Evolutionary conservation across 352 stramenopile genomes (phyloP).

Genomic region (Globisporangium acanthophoron): DNA sequence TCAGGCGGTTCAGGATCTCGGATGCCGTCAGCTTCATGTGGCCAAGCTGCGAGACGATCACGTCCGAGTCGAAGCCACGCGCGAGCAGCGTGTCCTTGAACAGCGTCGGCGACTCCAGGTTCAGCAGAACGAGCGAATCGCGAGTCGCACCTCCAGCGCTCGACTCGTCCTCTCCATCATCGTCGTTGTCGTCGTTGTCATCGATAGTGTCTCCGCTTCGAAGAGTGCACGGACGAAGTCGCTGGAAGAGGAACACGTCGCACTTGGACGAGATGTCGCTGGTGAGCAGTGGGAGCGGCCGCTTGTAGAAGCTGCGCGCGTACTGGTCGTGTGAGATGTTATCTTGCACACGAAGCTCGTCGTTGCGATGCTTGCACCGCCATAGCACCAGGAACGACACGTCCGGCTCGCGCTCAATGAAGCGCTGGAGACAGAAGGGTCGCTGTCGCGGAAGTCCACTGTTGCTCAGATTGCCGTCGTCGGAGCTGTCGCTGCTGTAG

Average conservation of each 20-base stretch:
- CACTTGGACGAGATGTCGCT: slow-evolving; percentile 16
- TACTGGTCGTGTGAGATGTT: slow-evolving; percentile 5
- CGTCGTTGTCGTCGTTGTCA: neutral
- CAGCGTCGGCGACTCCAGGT: slow-evolving; percentile 11
- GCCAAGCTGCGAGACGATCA: slow-evolving; percentile 37
- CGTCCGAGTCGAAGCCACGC: slow-evolving; percentile 32
- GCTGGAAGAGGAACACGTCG: slow-evolving; percentile 15
- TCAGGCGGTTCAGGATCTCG: slow-evolving; percentile 51
- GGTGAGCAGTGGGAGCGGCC: slow-evolving; percentile 8
- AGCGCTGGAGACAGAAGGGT: slow-evolving; percentile 41
- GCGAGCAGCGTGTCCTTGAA: slow-evolving; percentile 17
- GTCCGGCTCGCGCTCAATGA: slow-evolving; percentile 22
- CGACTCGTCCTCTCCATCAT: neutral
- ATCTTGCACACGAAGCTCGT: neutral
- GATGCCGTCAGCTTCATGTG: slow-evolving; percentile 52
- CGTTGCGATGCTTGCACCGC: slow-evolving; percentile 15
- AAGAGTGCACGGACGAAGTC: neutral
- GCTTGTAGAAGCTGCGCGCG: slow-evolving; percentile 12
- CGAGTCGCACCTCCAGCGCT: neutral
- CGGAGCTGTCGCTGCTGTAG: neutral
- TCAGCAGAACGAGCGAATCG: slow-evolving; percentile 3
- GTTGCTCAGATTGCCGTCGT: neutral
- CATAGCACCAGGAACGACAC: slow-evolving; percentile 39
- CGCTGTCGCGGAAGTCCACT: neutral
- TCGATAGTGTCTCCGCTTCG: neutral